Evolutionary conservation across 2,329 filamentous ascomycete genomes (phyloP), one percentile per base, ranked within the genome.

Genomic region (Mycosphaerella sp.): DNA sequence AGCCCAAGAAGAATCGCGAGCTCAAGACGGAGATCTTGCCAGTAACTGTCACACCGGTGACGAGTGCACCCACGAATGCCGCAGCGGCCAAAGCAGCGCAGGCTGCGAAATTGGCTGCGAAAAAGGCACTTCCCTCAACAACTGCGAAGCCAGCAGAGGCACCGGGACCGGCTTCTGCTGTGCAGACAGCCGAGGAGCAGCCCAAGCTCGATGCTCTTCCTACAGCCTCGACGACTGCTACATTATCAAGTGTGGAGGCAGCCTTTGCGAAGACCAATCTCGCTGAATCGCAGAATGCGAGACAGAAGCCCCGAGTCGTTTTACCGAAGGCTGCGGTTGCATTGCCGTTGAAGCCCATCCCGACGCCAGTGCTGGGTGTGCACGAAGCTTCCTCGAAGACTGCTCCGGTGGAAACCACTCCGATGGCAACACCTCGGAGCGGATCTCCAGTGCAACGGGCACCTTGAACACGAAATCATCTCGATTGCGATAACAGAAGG

Each of bases 1-100:
- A 80, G 63, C 77, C 80, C 47, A 85, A 85, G 71, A 83, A 80
- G 70, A 80, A 81, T 46, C 72, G 81, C 55, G 80, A 83, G 67
- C 69, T 85, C 60, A 85, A 84, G 67, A 81, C 79, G 11, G 76
- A 77, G 58, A 80, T 83, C 53, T 63, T 76, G 54, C 75, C 76
- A 40, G 72, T 75, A 58, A 71, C 74, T 29, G 59, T 67, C 34
- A 61, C 59, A 42, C 59, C 60, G 10, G 52, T 53, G 23, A 56
- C 56, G 23, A 48, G 38, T 26, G 51, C 51, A 10, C 51, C 51
- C 14, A 54, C 51, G 39, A 58, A 58, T 41, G 45, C 48, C 14
- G 51, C 55, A 10, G 51, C 55, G 10, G 59, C 57, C 34, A 53
- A 52, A 32, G 52, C 46, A 31, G 47, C 42, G 7, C 34, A 47